These are phyloP conservation scores for Rhodotorula diobovata DNA, from an alignment of 768 basidiomycete species.

Conservation along the genomic window DNA sequence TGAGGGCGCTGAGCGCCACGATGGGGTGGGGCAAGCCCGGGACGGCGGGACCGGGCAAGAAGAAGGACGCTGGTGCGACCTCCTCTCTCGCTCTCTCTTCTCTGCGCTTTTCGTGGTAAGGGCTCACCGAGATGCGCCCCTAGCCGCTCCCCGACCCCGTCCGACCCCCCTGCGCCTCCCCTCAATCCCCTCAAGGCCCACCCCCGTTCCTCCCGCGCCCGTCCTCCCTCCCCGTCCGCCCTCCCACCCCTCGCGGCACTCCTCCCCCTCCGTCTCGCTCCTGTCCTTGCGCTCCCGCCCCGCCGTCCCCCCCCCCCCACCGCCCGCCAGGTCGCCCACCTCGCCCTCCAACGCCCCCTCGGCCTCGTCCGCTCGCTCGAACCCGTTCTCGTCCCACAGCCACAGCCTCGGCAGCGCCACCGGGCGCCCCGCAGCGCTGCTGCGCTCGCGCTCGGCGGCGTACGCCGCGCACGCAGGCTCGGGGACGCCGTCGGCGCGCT, in stretches of 20 bases:
- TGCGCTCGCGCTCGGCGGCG: too few species aligned
- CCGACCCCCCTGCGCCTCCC: neutral
- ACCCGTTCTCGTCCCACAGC: neutral
- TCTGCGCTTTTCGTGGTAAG: too few species aligned
- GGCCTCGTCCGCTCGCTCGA: neutral
- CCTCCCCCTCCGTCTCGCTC: neutral
- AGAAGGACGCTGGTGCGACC: neutral
- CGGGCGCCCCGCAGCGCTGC: neutral
- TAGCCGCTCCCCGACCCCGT: neutral
- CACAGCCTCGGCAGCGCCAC: neutral
- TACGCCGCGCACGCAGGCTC: too few species aligned
- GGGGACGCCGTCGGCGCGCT: too few species aligned
- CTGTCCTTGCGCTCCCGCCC: neutral
- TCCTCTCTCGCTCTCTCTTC: neutral
- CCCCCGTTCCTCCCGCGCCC: too few species aligned
- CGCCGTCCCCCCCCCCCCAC: neutral
- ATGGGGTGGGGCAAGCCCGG: neutral
- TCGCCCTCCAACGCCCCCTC: neutral
- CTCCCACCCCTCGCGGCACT: neutral
- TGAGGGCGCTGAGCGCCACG: neutral
- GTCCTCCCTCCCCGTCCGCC: too few species aligned
- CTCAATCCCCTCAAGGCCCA: neutral
- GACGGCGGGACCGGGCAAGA: neutral
- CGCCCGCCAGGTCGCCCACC: neutral
- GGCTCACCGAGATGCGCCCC: too few species aligned